Conservation (phyloP, 2,329 filamentous ascomycete genomes). For the Didymella pinodella region DNA sequence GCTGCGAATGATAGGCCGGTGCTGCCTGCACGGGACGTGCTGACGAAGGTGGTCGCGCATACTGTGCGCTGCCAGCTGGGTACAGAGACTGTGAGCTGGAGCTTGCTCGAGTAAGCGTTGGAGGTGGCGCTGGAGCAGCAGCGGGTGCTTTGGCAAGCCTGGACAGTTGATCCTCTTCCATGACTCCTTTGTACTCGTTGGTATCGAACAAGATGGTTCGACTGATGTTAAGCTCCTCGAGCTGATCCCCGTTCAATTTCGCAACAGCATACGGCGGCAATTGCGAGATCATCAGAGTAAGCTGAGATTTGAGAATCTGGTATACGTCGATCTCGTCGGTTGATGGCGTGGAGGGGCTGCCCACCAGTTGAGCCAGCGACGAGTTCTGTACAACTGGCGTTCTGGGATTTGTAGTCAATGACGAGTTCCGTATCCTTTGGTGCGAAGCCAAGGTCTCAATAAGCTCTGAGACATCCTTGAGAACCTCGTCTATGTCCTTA, state of each 20-base stretch:
- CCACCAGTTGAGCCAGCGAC: constrained; percentile 61
- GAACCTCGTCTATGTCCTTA: constrained; percentile 71
- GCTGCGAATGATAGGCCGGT: constrained; percentile 47
- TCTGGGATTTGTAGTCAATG: constrained; percentile 70
- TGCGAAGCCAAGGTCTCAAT: constrained; percentile 79
- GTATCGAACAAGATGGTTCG: constrained; percentile 77
- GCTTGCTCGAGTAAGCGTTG: constrained; percentile 38
- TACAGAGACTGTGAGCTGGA: constrained; percentile 43
- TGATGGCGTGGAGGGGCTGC: constrained; percentile 71
- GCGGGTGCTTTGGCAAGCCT: constrained; percentile 53
- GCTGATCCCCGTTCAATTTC: constrained; percentile 83
- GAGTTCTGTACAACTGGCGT: constrained; percentile 73
- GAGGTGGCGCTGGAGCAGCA: constrained; percentile 38
- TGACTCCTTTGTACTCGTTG: constrained; percentile 76
- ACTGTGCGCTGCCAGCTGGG: constrained; percentile 40
- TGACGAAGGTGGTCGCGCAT: constrained; percentile 39
- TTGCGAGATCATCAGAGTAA: constrained; percentile 75
- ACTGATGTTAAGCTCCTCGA: constrained; percentile 84
- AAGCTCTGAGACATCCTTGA: constrained; percentile 77
- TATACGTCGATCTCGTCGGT: constrained; percentile 68
- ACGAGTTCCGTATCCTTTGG: constrained; percentile 79
- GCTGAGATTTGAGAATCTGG: constrained; percentile 75
- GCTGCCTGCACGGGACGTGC: constrained; percentile 42
- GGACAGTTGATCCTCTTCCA: constrained; percentile 79
- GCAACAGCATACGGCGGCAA: constrained; percentile 86